Evolutionary conservation across 2,329 filamentous ascomycete species (phyloP), one percentile per base, ranked within the genome.

Genomic region (Ilyonectria robusta): DNA sequence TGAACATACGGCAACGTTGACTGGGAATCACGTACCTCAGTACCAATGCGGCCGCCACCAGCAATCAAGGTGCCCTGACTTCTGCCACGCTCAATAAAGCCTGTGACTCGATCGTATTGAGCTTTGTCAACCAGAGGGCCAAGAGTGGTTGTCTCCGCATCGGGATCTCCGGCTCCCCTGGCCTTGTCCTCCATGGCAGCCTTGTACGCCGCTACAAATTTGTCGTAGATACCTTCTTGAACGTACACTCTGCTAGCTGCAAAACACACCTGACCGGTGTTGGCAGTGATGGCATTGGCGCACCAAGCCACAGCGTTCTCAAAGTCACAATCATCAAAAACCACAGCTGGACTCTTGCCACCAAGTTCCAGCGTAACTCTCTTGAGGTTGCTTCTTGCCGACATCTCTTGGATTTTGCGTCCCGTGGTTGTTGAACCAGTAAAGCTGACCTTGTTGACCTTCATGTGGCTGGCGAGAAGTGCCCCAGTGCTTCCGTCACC

Each of bases 331-430:
- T 93, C 91, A 2, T 89, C 88, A 11, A 93, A 86, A 56, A 93
- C 84, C 37, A 93, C 82, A 53, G 90, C 84, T 0, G 91, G 90
- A 35, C 86, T 89, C 78, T 93, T 93, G 26, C 91, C 91, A 42
- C 91, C 91, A 0, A 93, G 85, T 78, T 93, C 91, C 85, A 93
- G 91, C 3, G 91, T 93, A 21, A 92, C 90, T 72, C 91, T 91
- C 78, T 93, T 93, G 19, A 78, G 69, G 88, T 92, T 92, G 75
- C 80, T 70, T 26, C 65, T 62, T 6, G 69, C 67, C 13, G 67
- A 85, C 59, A 87, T 83, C 33, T 85, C 84, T 21, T 91, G 90
- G 19, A 93, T 90, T 72, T 89, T 91, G 73, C 85, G 84, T 10
- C 91, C 91, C 0, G 91, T 93, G 17, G 84, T 80, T 8, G 92